These are phyloP conservation scores for Edaphochlamys debaryana DNA, from an alignment of 139 green algal genomes.

Conservation along the genomic window DNA sequence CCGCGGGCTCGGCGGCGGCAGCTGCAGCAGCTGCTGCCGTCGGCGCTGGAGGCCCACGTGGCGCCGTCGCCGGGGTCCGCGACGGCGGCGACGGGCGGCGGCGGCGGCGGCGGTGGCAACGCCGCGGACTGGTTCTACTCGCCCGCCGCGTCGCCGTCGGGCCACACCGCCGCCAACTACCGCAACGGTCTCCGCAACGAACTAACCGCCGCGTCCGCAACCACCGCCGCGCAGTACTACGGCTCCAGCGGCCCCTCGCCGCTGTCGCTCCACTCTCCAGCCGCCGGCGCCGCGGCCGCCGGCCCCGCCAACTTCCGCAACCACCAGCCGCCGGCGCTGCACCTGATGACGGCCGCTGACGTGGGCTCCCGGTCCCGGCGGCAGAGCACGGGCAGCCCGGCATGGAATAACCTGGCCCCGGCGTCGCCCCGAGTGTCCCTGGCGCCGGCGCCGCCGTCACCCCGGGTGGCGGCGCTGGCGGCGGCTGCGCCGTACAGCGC, in stretches of 20 bases:
- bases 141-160: neutral
- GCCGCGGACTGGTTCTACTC: neutral
- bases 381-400: neutral
- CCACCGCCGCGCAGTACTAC: constrained; percentile 7
- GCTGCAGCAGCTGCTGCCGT: neutral
- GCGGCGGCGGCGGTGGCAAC: neutral
- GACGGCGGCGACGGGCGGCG: neutral
- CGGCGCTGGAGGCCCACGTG: no score
- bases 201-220: neutral
- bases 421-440: no score
- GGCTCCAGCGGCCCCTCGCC: neutral
- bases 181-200: neutral
- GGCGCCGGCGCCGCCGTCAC: no score
- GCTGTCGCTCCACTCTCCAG: neutral
- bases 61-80: no score
- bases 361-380: no score
- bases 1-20: no score
- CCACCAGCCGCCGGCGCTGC: no score
- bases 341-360: neutral
- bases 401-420: neutral
- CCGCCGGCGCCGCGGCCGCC: no score
- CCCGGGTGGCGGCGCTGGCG: neutral
- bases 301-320: no score
- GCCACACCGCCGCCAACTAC: neutral
- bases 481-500: no score